A percentile compares a stretch with the other conserved stretches of the same genome.
phyloP scores from a whole-genome alignment of 805 yeast species.

The Candida coquimbonensis region DNA sequence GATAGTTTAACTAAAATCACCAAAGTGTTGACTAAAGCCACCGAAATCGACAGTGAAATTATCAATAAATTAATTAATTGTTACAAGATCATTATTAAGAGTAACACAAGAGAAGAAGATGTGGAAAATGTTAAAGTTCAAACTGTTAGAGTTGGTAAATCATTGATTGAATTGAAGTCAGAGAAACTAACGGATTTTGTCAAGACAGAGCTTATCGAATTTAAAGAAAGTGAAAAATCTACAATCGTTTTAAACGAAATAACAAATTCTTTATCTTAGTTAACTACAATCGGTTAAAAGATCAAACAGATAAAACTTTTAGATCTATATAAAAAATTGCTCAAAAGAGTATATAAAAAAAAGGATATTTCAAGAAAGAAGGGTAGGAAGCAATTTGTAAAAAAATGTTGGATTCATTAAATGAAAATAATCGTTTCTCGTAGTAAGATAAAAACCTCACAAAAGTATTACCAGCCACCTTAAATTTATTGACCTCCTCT shows the following conservation, averaged over 20 bases:
- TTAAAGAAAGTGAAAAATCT: slow-evolving; percentile 34
- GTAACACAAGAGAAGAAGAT: slow-evolving; percentile 32
- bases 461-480: too few relatives aligned
- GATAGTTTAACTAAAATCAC: slow-evolving; percentile 30
- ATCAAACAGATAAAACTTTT: not conserved
- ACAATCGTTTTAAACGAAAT: slow-evolving; percentile 37
- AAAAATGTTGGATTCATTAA: not conserved
- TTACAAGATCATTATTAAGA: slow-evolving; percentile 22
- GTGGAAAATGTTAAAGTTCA: slow-evolving; percentile 58
- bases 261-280: slow-evolving; percentile 6
- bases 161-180: slow-evolving; percentile 14
- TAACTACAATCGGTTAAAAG: not conserved
- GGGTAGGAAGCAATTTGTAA: not conserved
- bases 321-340: not conserved
- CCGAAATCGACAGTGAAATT: slow-evolving; percentile 6
- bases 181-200: slow-evolving; percentile 13
- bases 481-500: slow-evolving; percentile 50
- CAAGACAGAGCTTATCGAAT: slow-evolving; percentile 18
- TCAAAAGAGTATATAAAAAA: slow-evolving; percentile 22
- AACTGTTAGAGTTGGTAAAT: slow-evolving; percentile 31
- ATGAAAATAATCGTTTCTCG: not conserved
- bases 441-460: not conserved
- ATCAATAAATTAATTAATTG: slow-evolving; percentile 6
- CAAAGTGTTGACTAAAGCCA: slow-evolving; percentile 7
- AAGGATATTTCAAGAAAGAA: not conserved